A percentile compares a stretch with the other conserved stretches of the same genome.
Evolutionary conservation across 768 basidiomycete genomes (phyloP).

Genomic region (Strobilomyces echinocephalus): DNA sequence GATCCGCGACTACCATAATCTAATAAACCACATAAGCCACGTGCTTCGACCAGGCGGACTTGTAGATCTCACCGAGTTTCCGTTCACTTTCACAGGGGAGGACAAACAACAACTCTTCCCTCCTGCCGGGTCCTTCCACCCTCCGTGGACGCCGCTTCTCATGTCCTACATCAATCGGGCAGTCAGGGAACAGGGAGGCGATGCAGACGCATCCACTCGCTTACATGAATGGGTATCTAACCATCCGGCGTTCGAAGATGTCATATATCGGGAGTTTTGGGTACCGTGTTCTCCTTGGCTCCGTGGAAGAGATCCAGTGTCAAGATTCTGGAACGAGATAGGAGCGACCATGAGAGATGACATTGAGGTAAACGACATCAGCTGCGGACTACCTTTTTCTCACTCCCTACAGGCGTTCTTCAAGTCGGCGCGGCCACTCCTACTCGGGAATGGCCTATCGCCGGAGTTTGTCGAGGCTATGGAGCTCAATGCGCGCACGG

Average conservation of each 20-base stretch:
- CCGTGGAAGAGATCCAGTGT: constrained; percentile 17
- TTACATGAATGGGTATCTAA: constrained; percentile 50
- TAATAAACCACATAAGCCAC: constrained; percentile 63
- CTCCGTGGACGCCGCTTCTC: constrained; percentile 62
- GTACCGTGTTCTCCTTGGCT: constrained; percentile 55
- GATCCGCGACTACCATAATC: constrained; percentile 62
- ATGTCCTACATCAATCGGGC: constrained; percentile 52
- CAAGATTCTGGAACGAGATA: constrained; percentile 37
- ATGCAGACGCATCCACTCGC: constrained; percentile 56
- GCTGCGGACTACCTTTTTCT: background rate
- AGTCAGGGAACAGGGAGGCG: constrained; percentile 53
- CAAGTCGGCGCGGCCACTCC: constrained; percentile 59
- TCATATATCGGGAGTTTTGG: constrained; percentile 57
- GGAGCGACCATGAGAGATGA: constrained; percentile 54
- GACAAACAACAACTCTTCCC: constrained; percentile 43
- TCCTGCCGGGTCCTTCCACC: constrained; percentile 38
- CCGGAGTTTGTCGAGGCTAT: constrained; percentile 50
- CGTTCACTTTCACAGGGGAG: constrained; percentile 57
- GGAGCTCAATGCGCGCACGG: constrained; percentile 45
- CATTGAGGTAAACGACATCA: constrained; percentile 39
- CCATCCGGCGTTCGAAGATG: constrained; percentile 55
- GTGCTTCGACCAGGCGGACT: constrained; percentile 70
- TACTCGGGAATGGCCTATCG: constrained; percentile 59
- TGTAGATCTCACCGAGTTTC: constrained; percentile 62
- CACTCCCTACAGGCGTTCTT: constrained; percentile 50